Conservation (phyloP, 371 early-diverging fungal genomes). For the Syncephalastrum racemosum region DNA sequence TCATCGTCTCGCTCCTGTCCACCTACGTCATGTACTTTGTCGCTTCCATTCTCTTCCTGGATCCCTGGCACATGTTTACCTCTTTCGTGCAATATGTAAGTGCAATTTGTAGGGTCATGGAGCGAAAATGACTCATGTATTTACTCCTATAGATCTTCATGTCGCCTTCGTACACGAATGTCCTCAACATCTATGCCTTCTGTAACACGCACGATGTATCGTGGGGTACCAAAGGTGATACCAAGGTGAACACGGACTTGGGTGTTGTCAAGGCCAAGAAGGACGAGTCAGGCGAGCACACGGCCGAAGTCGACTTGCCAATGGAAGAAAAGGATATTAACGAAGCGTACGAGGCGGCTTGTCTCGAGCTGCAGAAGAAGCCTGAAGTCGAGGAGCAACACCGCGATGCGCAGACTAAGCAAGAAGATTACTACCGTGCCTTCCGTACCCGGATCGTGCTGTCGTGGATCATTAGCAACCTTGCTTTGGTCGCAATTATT, state of each 20-base stretch:
- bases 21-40: conserved; percentile 70
- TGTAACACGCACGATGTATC: conserved; percentile 86
- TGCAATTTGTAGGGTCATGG: no score
- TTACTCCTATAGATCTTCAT: conserved; percentile 70
- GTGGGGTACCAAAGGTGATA: conserved; percentile 52
- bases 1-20: conserved; percentile 58
- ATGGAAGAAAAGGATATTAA: conserved; percentile 79
- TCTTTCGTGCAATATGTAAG: conserved; percentile 58
- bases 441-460: conserved; percentile 88
- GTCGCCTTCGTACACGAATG: conserved; percentile 86
- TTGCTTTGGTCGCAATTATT: conserved; percentile 63
- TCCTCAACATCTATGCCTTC: conserved; percentile 89
- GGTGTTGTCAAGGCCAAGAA: conserved; percentile 47
- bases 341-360: conserved; percentile 72
- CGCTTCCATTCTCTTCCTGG: conserved; percentile 62
- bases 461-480: conserved; percentile 84
- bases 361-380: conserved; percentile 51
- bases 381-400: conserved; percentile 54
- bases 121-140: conserved; percentile 48
- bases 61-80: conserved; percentile 76
- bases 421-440: conserved; percentile 87
- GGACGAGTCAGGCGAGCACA: conserved; percentile 35
- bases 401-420: conserved; percentile 78
- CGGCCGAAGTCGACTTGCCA: conserved; percentile 67
- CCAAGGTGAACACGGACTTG: conserved; percentile 38